phyloP scores from a whole-genome alignment of 495 filamentous ascomycete genomes.

The Letharia columbiana region DNA sequence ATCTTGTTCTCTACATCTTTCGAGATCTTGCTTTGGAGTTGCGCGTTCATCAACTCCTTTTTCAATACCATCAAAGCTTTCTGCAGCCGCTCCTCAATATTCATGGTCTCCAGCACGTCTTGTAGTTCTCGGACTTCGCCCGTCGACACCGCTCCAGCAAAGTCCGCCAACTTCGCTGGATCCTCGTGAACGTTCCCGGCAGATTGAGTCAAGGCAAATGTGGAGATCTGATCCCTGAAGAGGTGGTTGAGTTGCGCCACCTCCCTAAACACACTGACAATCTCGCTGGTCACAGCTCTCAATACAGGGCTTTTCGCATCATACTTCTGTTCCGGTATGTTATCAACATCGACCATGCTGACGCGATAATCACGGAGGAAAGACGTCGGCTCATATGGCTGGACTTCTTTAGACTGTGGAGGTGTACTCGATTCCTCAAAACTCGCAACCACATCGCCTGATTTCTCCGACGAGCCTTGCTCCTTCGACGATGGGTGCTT shows the following conservation, averaged over 20 bases:
- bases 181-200: slow-evolving; percentile 91
- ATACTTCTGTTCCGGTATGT: slow-evolving; percentile 75
- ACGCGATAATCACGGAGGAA: slow-evolving; percentile 88
- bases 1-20: slow-evolving; percentile 98
- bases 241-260: slow-evolving; percentile 85
- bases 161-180: slow-evolving; percentile 89
- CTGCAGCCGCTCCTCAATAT: slow-evolving; percentile 80
- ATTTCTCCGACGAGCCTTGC: slow-evolving; percentile 49
- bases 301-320: slow-evolving; percentile 83
- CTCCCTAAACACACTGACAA: slow-evolving; percentile 96
- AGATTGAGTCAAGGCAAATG: slow-evolving; percentile 91
- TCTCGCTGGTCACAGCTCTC: slow-evolving; percentile 88
- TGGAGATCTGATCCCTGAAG: slow-evolving; percentile 96
- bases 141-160: slow-evolving; percentile 87
- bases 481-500: slow-evolving; percentile 52
- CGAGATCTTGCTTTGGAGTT: slow-evolving; percentile 92
- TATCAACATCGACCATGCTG: slow-evolving; percentile 89
- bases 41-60: slow-evolving; percentile 96
- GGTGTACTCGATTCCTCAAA: slow-evolving; percentile 68
- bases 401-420: slow-evolving; percentile 36
- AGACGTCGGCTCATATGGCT: slow-evolving; percentile 74
- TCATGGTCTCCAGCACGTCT: slow-evolving; percentile 80
- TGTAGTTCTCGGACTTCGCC: slow-evolving; percentile 89
- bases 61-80: slow-evolving; percentile 89
- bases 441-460: slow-evolving; percentile 91